Percentiles rank a stretch among this genome's conserved stretches.
phyloP scores from a whole-genome alignment of 306 rosid genomes.

The Begonia loranthoides region DNA sequence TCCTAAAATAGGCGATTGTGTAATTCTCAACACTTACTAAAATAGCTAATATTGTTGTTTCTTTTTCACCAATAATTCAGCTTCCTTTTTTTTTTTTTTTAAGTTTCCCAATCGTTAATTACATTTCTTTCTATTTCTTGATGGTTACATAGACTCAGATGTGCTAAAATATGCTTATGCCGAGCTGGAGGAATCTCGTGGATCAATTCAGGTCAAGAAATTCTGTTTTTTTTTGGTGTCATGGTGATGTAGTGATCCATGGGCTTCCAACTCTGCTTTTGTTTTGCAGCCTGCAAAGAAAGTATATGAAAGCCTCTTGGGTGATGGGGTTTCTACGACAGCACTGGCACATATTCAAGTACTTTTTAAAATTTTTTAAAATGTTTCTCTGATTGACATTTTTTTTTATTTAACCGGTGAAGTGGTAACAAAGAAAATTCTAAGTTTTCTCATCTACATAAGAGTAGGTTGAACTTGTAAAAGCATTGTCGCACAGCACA shows the following conservation, averaged over 20 bases:
- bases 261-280: conserved; percentile 8
- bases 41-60: no score
- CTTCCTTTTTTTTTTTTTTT: no score
- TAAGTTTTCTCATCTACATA: no score
- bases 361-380: conserved; percentile 7
- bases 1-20: no score
- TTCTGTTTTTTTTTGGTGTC: conserved; percentile 6
- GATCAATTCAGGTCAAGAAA: conserved; percentile 66
- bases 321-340: conserved; percentile 51
- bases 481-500: no score
- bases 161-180: conserved; percentile 93
- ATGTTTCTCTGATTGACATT: conserved; percentile 1
- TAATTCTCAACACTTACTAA: no score
- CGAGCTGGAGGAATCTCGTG: conserved; percentile 96
- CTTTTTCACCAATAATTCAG: no score
- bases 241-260: conserved; percentile 6
- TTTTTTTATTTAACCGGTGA: neutral
- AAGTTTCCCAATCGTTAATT: no score
- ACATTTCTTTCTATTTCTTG: no score
- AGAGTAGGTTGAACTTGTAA: no score
- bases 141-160: conserved; percentile 37
- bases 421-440: no score
- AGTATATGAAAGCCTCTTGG: conserved; percentile 71
- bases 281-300: conserved; percentile 79
- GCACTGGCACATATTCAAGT: conserved; percentile 94